Conservation (phyloP, 805 yeast species). For the Hanseniaspora clermontiae region DNA sequence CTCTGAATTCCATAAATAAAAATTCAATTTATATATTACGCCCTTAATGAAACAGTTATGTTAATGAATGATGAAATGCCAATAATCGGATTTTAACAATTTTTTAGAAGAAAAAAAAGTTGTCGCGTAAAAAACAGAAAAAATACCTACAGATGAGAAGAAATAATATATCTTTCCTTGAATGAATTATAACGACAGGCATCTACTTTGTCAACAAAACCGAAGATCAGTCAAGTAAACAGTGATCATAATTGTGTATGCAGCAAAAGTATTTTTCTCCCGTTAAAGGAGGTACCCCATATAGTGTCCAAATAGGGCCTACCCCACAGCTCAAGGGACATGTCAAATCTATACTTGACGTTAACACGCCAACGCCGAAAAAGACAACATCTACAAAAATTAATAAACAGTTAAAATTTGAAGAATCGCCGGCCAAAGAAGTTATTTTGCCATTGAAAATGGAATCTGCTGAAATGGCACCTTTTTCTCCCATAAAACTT, state of each 20-base stretch:
- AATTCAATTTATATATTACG: not conserved
- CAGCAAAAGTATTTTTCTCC: slow-evolving; percentile 10
- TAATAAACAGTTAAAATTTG: not conserved
- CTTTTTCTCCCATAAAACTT: slow-evolving; percentile 14
- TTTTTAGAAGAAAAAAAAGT: slow-evolving; percentile 4
- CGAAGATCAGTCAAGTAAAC: no score
- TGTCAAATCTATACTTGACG: slow-evolving; percentile 60
- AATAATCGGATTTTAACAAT: not conserved
- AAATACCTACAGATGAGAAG: not conserved
- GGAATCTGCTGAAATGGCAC: slow-evolving; percentile 15
- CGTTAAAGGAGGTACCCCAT: slow-evolving; percentile 4
- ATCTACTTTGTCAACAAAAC: not conserved
- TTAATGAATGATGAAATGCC: not conserved
- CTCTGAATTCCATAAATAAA: no score
- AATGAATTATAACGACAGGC: not conserved
- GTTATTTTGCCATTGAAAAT: slow-evolving; percentile 16
- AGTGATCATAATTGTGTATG: not conserved
- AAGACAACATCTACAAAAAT: not conserved
- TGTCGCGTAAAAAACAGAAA: slow-evolving; percentile 15
- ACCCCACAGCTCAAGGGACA: slow-evolving; percentile 78
- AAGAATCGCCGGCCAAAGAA: not conserved
- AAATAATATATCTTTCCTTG: no score
- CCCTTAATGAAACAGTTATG: not conserved
- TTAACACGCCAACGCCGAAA: slow-evolving; percentile 25
- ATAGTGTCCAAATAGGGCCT: slow-evolving; percentile 50